phyloP scores from a whole-genome alignment of 1,139 yeast genomes.

The Diutina sp. region DNA sequence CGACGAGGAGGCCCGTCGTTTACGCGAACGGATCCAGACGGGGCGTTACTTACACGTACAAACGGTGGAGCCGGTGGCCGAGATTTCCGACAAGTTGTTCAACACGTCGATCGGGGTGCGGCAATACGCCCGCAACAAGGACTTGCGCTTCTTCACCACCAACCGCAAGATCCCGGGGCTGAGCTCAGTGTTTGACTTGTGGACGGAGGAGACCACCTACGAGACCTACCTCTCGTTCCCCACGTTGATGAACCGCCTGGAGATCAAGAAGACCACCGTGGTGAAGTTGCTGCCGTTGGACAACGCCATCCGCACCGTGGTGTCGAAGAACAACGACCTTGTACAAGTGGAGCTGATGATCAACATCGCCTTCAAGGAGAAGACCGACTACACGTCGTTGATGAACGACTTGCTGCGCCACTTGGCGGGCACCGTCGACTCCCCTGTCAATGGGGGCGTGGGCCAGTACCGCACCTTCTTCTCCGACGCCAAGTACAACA shows the following conservation, averaged over 20 bases:
- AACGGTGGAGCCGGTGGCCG: conserved; percentile 58
- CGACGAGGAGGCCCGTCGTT: conserved; percentile 46
- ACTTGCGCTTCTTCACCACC: conserved; percentile 57
- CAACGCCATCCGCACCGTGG: conserved; percentile 62
- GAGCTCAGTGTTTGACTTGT: conserved; percentile 58
- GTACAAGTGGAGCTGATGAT: conserved; percentile 55
- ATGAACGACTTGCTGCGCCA: conserved; percentile 65
- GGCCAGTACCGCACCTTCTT: conserved; percentile 71
- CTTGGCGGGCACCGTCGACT: conserved; percentile 78
- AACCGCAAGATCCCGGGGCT: conserved; percentile 68
- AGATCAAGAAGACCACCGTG: conserved; percentile 40
- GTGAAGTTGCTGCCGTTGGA: conserved; percentile 72
- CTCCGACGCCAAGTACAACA: conserved; percentile 24
- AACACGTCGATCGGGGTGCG: conserved; percentile 47
- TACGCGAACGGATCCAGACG: conserved; percentile 38
- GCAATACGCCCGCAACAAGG: conserved; percentile 59
- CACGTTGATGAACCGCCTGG: conserved; percentile 77
- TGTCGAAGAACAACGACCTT: conserved; percentile 60
- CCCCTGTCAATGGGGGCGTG: conserved; percentile 90
- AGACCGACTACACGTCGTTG: conserved; percentile 34
- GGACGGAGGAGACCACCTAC: conserved; percentile 83
- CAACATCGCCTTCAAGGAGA: conserved; percentile 41
- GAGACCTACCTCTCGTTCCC: conserved; percentile 75
- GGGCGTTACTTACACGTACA: conserved; percentile 69
- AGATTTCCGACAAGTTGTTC: conserved; percentile 34